These are phyloP conservation scores for Mucor piriformis DNA, from an alignment of 371 early-diverging fungal species.

Conservation along the genomic window DNA sequence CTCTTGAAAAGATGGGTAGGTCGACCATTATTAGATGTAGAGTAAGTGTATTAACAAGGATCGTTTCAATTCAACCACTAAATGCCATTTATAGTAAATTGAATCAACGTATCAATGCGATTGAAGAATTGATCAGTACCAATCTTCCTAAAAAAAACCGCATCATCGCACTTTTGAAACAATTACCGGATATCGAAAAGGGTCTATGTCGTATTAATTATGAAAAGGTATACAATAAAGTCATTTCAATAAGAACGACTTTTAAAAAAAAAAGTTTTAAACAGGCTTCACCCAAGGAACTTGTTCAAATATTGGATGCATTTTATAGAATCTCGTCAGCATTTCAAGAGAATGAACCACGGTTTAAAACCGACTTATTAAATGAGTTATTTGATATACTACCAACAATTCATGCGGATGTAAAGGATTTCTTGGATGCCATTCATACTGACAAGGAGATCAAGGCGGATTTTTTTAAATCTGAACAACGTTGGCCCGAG, in stretches of 20 bases:
- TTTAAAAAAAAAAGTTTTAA: background rate
- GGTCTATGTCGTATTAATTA: slow-evolving; percentile 76
- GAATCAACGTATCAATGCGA: slow-evolving; percentile 69
- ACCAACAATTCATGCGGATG: slow-evolving; percentile 39
- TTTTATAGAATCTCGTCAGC: slow-evolving; percentile 47
- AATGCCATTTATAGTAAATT: slow-evolving; percentile 50
- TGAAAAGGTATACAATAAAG: slow-evolving; percentile 44
- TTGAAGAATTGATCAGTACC: slow-evolving; percentile 62
- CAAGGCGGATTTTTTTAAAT: slow-evolving; percentile 55
- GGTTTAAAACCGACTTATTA: slow-evolving; percentile 42
- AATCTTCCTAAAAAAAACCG: slow-evolving; percentile 29
- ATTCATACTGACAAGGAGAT: slow-evolving; percentile 6
- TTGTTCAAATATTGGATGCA: slow-evolving; percentile 56
- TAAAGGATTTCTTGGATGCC: slow-evolving; percentile 33
- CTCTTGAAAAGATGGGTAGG: slow-evolving; percentile 82
- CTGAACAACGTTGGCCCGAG: slow-evolving; percentile 58
- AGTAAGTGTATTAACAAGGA: slow-evolving; percentile 18
- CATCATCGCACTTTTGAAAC: slow-evolving; percentile 35
- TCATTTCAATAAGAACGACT: no score
- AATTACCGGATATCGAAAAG: slow-evolving; percentile 77
- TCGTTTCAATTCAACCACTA: background rate
- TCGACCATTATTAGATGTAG: slow-evolving; percentile 63
- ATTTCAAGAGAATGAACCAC: slow-evolving; percentile 18
- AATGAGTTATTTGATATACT: slow-evolving; percentile 42
- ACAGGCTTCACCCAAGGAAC: slow-evolving; percentile 65